Base-by-base conservation (phyloP, 2,329 filamentous ascomycete genomes). In the Seiridium unicorne region DNA sequence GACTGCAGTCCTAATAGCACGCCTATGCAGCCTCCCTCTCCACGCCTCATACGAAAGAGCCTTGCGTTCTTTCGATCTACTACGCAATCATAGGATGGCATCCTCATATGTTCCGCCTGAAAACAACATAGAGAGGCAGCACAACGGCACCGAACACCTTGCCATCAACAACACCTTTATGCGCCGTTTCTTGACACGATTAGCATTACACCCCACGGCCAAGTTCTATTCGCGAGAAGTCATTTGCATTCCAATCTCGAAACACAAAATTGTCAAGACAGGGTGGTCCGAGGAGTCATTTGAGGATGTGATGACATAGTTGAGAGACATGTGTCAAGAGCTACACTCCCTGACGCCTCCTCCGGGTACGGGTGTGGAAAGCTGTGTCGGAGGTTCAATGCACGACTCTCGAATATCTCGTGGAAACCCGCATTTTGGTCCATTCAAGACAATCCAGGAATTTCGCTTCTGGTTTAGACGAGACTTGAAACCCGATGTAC, bases 141-240 rank as follows among this genome's bases (percentile, higher is more conserved):
- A 56, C 71, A 36, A 69, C 13, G 70, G 64, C 47, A 71, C 64
- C 51, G 64, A 65, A 32, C 54, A 67, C 58, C 57, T 73, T 34
- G 69, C 70, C 10, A 69, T 74, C 46, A 68, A 72, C 18, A 71
- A 71, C 56, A 73, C 68, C 0, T 57, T 64, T 35, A 5, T 66
- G 46, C 65, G 63, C 13, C 70, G 70, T 32, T 51, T 66, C 6
- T 46, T 69, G 42, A 68, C 65, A 34, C 69, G 60, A 3, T 40
- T 73, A 4, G 68, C 68, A 3, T 64, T 74, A 9, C 61, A 69
- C 44, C 70, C 66, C 26, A 68, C 66, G 3, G 70, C 68, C 7
- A 66, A 56, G 38, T 68, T 71, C 51, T 72, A 68, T 48, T 36
- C 51, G 6, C 40, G 35, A 1, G 55, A 70, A 60, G 70, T 69